phyloP scores from a whole-genome alignment of 208 protist species.

The Herpetomonas samuelpessoai region DNA sequence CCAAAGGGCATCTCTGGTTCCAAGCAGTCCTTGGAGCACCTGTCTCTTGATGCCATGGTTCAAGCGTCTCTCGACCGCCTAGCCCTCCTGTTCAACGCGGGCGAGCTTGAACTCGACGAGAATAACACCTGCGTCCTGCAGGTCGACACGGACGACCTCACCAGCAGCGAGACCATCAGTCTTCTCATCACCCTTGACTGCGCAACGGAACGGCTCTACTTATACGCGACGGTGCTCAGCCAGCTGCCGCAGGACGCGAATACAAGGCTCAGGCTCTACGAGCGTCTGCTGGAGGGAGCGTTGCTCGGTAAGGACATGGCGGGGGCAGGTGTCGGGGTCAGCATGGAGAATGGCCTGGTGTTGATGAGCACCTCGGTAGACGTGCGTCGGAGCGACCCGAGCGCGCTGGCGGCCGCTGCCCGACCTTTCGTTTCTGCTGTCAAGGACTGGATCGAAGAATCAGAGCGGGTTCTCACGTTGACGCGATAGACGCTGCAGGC shows the following conservation, averaged over 20 bases:
- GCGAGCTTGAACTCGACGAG: slow-evolving; percentile 39
- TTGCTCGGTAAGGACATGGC: slow-evolving; percentile 79
- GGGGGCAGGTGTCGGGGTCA: slow-evolving; percentile 70
- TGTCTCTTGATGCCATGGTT: slow-evolving; percentile 22
- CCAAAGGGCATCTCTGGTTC: background rate
- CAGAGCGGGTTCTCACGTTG: background rate
- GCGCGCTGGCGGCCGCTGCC: slow-evolving; percentile 40
- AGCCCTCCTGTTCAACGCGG: slow-evolving; percentile 19
- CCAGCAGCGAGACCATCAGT: slow-evolving; percentile 12
- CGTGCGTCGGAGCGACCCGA: slow-evolving; percentile 41
- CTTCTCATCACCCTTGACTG: slow-evolving; percentile 76
- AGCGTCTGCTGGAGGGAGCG: slow-evolving; percentile 66
- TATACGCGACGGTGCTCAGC: slow-evolving; percentile 74
- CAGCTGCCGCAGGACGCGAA: slow-evolving; percentile 35
- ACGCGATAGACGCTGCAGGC: background rate
- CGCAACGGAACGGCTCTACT: slow-evolving; percentile 56
- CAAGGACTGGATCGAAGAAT: background rate
- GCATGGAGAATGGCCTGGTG: slow-evolving; percentile 51
- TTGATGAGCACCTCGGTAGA: slow-evolving; percentile 72
- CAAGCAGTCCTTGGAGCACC: background rate
- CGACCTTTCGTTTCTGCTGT: slow-evolving; percentile 40
- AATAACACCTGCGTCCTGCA: slow-evolving; percentile 70
- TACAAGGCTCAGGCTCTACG: slow-evolving; percentile 53
- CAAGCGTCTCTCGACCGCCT: slow-evolving; percentile 22
- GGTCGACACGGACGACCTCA: slow-evolving; percentile 19